Conservation (phyloP, 176 grass and related monocot species). For the Phoenix roebelenii region DNA sequence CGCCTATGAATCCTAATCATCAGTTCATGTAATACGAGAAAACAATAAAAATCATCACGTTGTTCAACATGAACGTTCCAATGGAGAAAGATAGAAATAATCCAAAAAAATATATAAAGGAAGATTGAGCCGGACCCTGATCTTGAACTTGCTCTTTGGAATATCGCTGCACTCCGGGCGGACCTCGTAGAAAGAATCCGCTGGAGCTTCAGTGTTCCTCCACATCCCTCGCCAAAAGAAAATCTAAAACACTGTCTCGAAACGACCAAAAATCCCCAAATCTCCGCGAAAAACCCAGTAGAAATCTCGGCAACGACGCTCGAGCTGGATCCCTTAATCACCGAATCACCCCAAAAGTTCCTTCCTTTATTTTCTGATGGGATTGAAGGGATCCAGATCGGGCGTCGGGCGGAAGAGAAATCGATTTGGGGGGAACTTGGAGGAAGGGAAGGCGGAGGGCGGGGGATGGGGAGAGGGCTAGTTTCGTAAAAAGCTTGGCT, state of each 20-base stretch:
- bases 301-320: too few species aligned
- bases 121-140: slow-evolving; percentile 51
- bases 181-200: slow-evolving; percentile 83
- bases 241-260: neutral
- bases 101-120: neutral
- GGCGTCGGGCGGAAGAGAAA: slow-evolving; percentile 25
- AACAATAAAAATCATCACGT: too few species aligned
- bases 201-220: slow-evolving; percentile 54
- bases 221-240: slow-evolving; percentile 29
- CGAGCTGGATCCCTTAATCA: neutral
- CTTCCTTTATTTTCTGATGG: slow-evolving; percentile 17
- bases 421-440: slow-evolving; percentile 27
- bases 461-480: slow-evolving; percentile 21
- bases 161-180: slow-evolving; percentile 72
- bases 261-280: neutral
- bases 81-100: neutral
- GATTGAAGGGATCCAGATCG: neutral
- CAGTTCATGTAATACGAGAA: too few species aligned
- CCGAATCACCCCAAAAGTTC: slow-evolving; percentile 1
- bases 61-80: too few species aligned
- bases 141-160: slow-evolving; percentile 98
- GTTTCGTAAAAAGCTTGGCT: slow-evolving; percentile 1
- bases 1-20: too few species aligned
- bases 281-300: slow-evolving; percentile 1
- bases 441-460: slow-evolving; percentile 7